Conservation (phyloP, 345 rosid genomes). For the Eucalyptus caleyi region DNA sequence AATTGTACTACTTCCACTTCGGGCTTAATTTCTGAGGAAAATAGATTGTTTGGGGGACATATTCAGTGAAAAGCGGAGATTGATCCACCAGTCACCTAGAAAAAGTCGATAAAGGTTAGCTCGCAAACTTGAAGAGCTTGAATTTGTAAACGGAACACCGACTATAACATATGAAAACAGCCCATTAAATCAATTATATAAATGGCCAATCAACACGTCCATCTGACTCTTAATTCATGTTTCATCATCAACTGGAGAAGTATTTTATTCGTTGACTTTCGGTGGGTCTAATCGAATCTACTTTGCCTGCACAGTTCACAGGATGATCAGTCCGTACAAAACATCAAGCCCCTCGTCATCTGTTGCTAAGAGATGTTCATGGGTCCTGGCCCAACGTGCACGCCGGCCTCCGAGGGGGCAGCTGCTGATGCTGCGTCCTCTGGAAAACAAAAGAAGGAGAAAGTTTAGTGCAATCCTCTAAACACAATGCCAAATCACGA, state of each 20-base stretch:
- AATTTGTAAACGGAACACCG: not conserved
- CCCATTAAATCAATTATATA: not conserved
- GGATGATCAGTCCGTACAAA: not conserved
- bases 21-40: not conserved
- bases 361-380: not conserved
- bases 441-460: not conserved
- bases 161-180: not conserved
- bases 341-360: not conserved
- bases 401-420: not conserved
- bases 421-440: not conserved
- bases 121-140: not conserved
- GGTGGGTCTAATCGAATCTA: not conserved
- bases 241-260: not conserved
- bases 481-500: not conserved
- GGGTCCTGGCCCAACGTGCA: not conserved
- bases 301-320: not conserved
- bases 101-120: not conserved
- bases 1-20: not conserved
- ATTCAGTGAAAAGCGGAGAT: accelerated
- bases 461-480: not conserved
- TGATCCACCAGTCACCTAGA: accelerated
- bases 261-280: not conserved
- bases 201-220: not conserved
- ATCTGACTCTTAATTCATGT: not conserved
- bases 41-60: not conserved